A percentile compares a stretch with the other conserved stretches of the same genome.
Evolutionary conservation across 1,284 basidiomycete species (phyloP).

Genomic region (Cutaneotrichosporon cyanovorans): DNA sequence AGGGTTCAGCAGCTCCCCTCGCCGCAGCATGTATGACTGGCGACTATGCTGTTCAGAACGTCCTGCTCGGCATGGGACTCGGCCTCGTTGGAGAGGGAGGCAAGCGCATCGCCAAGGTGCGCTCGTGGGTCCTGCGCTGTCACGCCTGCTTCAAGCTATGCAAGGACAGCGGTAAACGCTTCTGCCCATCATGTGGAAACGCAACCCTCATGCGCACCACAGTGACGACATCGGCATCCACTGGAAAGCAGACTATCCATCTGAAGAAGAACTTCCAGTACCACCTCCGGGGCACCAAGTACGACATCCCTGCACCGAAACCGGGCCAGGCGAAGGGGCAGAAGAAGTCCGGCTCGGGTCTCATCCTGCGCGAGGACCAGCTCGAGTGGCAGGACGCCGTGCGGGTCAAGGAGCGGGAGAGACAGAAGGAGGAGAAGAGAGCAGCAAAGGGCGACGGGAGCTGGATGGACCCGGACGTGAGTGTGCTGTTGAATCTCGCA

Average conservation of each 20-base stretch:
- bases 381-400: conserved; percentile 73
- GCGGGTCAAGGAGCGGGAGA: conserved; percentile 62
- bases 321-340: conserved; percentile 79
- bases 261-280: conserved; percentile 94
- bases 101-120: conserved; percentile 79
- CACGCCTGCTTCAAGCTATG: conserved; percentile 99
- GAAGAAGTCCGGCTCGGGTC: conserved; percentile 57
- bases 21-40: conserved; percentile 86
- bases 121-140: conserved; percentile 93
- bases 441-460: conserved; percentile 56
- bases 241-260: conserved; percentile 62
- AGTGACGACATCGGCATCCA: conserved; percentile 65
- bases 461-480: conserved; percentile 85
- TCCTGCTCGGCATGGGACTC: conserved; percentile 89
- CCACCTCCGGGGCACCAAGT: conserved; percentile 82
- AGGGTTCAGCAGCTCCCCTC: conserved; percentile 18
- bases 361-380: conserved; percentile 87
- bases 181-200: conserved; percentile 96
- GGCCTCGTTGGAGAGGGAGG: conserved; percentile 87
- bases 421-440: conserved; percentile 69
- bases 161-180: conserved; percentile 89
- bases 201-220: conserved; percentile 84
- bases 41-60: conserved; percentile 99
- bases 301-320: conserved; percentile 86
- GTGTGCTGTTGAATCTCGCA: conserved; percentile 17